Evolutionary conservation across 2,329 filamentous ascomycete genomes (phyloP).

Genomic region (Pseudogymnoascus sp.): DNA sequence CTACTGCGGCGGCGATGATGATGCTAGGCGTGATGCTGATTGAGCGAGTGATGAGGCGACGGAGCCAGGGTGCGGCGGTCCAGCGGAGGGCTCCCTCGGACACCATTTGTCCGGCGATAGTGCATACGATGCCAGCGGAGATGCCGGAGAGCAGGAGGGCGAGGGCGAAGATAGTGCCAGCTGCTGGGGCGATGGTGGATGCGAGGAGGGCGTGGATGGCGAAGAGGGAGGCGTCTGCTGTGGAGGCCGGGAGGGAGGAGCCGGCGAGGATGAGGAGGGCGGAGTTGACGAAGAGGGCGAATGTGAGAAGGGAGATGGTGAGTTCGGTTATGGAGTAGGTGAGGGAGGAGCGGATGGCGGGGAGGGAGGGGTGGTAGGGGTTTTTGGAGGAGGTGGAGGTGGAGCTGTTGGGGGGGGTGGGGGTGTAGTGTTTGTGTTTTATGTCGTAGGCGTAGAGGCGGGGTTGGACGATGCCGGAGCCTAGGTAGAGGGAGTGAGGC

Average conservation of each 20-base stretch:
- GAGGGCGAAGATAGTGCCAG: slow-evolving; percentile 76
- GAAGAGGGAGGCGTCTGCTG: slow-evolving; percentile 68
- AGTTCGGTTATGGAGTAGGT: slow-evolving; percentile 67
- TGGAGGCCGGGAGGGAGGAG: slow-evolving; percentile 57
- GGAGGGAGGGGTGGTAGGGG: slow-evolving; percentile 62
- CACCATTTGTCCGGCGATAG: slow-evolving; percentile 84
- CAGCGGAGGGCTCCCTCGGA: slow-evolving; percentile 74
- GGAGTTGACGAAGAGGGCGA: slow-evolving; percentile 77
- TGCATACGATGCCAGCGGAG: slow-evolving; percentile 79
- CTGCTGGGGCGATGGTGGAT: slow-evolving; percentile 59
- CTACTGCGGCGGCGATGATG: slow-evolving; percentile 73
- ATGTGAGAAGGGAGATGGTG: slow-evolving; percentile 66
- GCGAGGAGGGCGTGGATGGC: slow-evolving; percentile 70
- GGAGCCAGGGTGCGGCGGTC: slow-evolving; percentile 68
- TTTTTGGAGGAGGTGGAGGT: slow-evolving; percentile 32
- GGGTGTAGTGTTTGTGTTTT: slow-evolving; percentile 43
- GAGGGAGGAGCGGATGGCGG: slow-evolving; percentile 66
- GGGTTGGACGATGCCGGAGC: slow-evolving; percentile 60
- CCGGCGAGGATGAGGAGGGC: slow-evolving; percentile 77
- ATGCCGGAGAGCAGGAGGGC: slow-evolving; percentile 73
- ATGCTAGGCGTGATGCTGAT: slow-evolving; percentile 78
- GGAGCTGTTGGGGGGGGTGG: slow-evolving; percentile 20
- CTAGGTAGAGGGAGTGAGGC: slow-evolving; percentile 62
- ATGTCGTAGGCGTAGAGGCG: slow-evolving; percentile 57
- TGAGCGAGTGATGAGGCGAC: slow-evolving; percentile 66